Conservation (phyloP, 2,329 filamentous ascomycete genomes). For the Seiridium unicorne region DNA sequence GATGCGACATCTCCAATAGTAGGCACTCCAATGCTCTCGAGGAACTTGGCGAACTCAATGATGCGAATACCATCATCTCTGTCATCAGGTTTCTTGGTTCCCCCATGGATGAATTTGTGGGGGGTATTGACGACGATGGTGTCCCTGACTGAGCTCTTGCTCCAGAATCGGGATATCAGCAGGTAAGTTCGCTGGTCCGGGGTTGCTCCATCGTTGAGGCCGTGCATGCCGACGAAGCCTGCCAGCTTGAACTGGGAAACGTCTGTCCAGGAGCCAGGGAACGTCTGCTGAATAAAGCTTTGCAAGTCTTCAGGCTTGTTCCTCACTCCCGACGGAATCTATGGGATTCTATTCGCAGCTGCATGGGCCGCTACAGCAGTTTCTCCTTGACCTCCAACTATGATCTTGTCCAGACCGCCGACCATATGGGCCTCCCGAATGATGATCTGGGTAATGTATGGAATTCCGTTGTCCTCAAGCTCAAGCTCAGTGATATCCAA, state of each 20-base stretch:
- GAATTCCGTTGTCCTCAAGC: slow-evolving; percentile 6
- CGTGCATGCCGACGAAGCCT: slow-evolving; percentile 18
- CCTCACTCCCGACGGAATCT: background rate
- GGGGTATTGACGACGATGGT: slow-evolving; percentile 16
- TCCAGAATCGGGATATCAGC: slow-evolving; percentile 8
- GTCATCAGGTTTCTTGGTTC: slow-evolving; percentile 12
- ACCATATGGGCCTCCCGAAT: slow-evolving; percentile 13
- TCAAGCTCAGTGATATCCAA: slow-evolving; percentile 9
- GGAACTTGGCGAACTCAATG: slow-evolving; percentile 14
- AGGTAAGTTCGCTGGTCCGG: slow-evolving; percentile 13
- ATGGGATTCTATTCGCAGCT: slow-evolving; percentile 12
- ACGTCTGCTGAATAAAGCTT: slow-evolving; percentile 1
- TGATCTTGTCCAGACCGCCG: slow-evolving; percentile 14
- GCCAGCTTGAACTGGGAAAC: slow-evolving; percentile 10
- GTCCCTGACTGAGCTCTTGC: slow-evolving; percentile 7
- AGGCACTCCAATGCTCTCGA: slow-evolving; percentile 9
- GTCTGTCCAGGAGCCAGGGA: background rate
- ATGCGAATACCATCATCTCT: slow-evolving; percentile 17
- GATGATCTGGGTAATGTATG: slow-evolving; percentile 18
- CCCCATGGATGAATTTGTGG: slow-evolving; percentile 18
- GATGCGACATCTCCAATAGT: background rate
- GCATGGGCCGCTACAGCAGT: slow-evolving; percentile 17
- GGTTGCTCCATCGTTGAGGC: slow-evolving; percentile 8
- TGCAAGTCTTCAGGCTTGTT: background rate
- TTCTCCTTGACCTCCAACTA: slow-evolving; percentile 18